phyloP scores from a whole-genome alignment of 2,329 filamentous ascomycete genomes.

The Escovopsis sp. region DNA sequence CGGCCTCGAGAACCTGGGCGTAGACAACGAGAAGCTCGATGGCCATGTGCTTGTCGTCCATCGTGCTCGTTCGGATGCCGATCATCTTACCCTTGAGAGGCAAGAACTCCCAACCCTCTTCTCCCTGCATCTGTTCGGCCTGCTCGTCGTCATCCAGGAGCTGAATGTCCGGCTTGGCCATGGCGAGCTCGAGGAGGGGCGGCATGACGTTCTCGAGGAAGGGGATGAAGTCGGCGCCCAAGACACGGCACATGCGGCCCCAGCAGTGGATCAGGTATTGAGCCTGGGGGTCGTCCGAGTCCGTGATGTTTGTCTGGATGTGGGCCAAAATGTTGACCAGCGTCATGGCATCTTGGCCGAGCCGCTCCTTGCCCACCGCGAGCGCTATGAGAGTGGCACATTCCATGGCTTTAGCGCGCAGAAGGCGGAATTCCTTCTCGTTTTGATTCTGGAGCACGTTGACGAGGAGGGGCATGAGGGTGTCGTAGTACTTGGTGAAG shows the following conservation, averaged over 20 bases:
- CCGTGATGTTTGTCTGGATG: constrained; percentile 76
- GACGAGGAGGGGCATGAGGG: constrained; percentile 87
- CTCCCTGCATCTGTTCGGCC: constrained; percentile 80
- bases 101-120: constrained; percentile 95
- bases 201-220: constrained; percentile 92
- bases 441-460: constrained; percentile 79
- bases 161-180: constrained; percentile 94
- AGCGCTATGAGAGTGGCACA: constrained; percentile 92
- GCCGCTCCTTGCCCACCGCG: constrained; percentile 84
- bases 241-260: constrained; percentile 95
- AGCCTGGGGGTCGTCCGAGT: constrained; percentile 87
- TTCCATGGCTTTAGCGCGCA: constrained; percentile 97
- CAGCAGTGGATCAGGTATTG: constrained; percentile 98
- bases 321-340: constrained; percentile 76
- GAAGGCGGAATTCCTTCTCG: constrained; percentile 79
- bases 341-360: constrained; percentile 74
- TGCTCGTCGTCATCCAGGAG: constrained; percentile 90
- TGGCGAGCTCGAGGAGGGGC: constrained; percentile 76
- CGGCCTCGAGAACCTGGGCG: constrained; percentile 82
- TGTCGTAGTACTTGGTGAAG: constrained; percentile 90
- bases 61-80: constrained; percentile 88
- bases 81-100: constrained; percentile 97
- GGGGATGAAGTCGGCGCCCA: constrained; percentile 79
- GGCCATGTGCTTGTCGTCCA: constrained; percentile 99
- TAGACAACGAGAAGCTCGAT: constrained; percentile 97